Conservation (phyloP, 108 stramenopile species). For the Cyclostephanos invisitatus region DNA sequence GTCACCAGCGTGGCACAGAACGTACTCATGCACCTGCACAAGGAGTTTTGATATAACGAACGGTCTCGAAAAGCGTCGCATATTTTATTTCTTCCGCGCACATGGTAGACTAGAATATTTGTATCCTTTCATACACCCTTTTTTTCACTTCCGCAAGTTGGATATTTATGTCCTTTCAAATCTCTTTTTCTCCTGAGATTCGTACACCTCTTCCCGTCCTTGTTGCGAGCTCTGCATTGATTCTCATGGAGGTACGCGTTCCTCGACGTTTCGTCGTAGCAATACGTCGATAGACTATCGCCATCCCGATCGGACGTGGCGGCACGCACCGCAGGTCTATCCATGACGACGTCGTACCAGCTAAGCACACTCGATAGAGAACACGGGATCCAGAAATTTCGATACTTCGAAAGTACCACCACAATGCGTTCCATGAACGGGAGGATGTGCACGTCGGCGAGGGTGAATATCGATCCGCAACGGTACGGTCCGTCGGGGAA, state of each 20-base stretch:
- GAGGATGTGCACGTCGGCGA: conserved; percentile 40
- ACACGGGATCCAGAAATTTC: conserved; percentile 39
- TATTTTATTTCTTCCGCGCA: too few relatives aligned
- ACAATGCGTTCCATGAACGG: conserved; percentile 44
- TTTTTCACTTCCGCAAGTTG: too few relatives aligned
- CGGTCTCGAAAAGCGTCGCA: too few relatives aligned
- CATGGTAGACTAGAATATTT: too few relatives aligned
- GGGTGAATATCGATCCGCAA: conserved; percentile 36
- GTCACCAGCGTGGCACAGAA: conserved; percentile 17
- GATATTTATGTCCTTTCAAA: too few relatives aligned
- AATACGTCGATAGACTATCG: conserved; percentile 33
- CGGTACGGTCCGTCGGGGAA: conserved; percentile 39
- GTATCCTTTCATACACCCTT: too few relatives aligned
- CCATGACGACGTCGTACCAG: conserved; percentile 34
- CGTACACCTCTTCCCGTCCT: too few relatives aligned
- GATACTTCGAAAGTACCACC: conserved; percentile 36
- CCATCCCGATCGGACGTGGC: conserved; percentile 38
- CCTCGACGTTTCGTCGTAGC: conserved; percentile 23
- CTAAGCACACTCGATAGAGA: conserved; percentile 23
- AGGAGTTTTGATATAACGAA: too few relatives aligned
- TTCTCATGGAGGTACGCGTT: conserved; percentile 37
- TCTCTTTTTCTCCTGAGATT: too few relatives aligned
- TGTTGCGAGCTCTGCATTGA: too few relatives aligned
- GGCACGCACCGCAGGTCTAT: conserved; percentile 25
- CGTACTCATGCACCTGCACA: too few relatives aligned